Evolutionary conservation across 768 basidiomycete genomes (phyloP).

Genomic region (Serendipita sp.): DNA sequence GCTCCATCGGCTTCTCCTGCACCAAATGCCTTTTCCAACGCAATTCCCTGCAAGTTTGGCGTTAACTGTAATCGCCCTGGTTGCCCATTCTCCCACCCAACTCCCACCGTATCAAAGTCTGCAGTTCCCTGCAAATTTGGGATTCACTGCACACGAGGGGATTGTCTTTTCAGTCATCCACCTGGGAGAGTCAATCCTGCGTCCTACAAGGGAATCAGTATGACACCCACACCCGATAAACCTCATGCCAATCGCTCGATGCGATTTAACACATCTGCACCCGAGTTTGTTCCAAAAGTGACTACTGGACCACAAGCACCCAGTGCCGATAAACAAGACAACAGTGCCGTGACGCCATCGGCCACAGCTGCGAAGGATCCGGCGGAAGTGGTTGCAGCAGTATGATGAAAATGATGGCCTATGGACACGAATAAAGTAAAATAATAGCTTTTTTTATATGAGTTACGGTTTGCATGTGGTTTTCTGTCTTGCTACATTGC

Average conservation of each 20-base stretch:
- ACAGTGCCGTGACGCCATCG: neutral
- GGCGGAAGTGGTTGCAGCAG: neutral
- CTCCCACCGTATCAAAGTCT: constrained; percentile 12
- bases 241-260: constrained; percentile 53
- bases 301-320: neutral
- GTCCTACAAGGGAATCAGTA: constrained; percentile 56
- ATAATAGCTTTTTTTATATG: too few relatives aligned
- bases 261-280: constrained; percentile 36
- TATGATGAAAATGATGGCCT: neutral
- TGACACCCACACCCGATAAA: constrained; percentile 43
- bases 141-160: constrained; percentile 64
- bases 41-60: constrained; percentile 50
- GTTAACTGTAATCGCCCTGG: constrained; percentile 46
- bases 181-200: constrained; percentile 66
- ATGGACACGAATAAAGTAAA: too few relatives aligned
- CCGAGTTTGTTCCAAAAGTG: constrained; percentile 10
- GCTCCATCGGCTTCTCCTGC: constrained; percentile 3
- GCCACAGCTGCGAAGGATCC: neutral
- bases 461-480: too few relatives aligned
- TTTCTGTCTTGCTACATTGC: too few relatives aligned
- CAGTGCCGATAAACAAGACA: neutral
- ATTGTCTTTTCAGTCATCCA: constrained; percentile 86
- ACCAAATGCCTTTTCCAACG: neutral
- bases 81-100: constrained; percentile 57
- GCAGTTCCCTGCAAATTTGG: constrained; percentile 62